Evolutionary conservation across 2,329 filamentous ascomycete species (phyloP), one percentile per base, ranked within the genome.

Genomic region (Pseudocercospora eumusae): DNA sequence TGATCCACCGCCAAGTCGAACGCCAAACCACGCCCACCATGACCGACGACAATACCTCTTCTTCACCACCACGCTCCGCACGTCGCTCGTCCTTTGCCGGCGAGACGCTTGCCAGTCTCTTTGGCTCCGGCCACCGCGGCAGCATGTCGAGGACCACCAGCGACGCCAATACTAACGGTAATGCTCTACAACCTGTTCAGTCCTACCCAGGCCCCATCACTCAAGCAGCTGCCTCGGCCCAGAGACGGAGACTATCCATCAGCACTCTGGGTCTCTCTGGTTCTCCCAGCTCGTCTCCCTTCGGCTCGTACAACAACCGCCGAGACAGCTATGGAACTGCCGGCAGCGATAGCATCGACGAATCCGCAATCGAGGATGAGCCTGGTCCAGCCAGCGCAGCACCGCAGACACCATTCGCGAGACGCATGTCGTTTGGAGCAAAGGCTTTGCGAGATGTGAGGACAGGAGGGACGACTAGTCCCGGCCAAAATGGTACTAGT

Each of bases 351-450:
- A 72, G 70, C 40, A 77, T 82, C 61, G 80, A 82, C 68, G 80
- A 82, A 69, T 80, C 76, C 18, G 80, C 80, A 13, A 80, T 82
- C 64, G 75, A 64, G 60, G 80, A 81, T 64, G 88, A 91, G 65
- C 75, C 80, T 25, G 61, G 54, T n/a, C 64, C 68, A 27, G 27
- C 63, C 10, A 57, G 59, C 27, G 56, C 65, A 15, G 64, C 65
- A 21, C 65, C 80, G 42, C 88, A 81, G 57, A 90, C 89, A 11
- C 91, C 92, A 33, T 93, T 93, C 74, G 85, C 85, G 63, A 88
- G 93, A 69, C 89, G 93, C 62, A 88, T 96, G 81, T 97, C 93
- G 78, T 96, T 96, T 73, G 93, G 93, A 64, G 89, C 89, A 64
- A 86, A 92, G 75, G 90, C 90, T 67, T 82, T 92, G 76, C 84